A percentile compares a stretch with the other conserved stretches of the same genome.
Evolutionary conservation across 192 early-diverging fungal genomes (phyloP).

Genomic region (Rhizoclosmatium sp.): DNA sequence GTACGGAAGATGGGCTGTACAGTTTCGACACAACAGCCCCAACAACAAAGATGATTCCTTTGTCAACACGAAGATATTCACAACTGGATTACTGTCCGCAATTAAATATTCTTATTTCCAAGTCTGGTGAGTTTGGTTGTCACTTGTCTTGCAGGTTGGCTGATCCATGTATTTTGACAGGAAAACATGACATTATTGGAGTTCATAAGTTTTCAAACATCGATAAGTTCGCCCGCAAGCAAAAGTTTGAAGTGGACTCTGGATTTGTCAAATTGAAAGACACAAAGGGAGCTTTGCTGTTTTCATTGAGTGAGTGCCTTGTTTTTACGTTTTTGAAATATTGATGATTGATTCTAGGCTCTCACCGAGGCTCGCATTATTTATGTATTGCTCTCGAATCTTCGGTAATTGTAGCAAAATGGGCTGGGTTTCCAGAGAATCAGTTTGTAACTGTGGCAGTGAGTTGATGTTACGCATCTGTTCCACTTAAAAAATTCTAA

Average conservation of each 20-base stretch:
- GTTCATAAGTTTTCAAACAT: slow-evolving; percentile 52
- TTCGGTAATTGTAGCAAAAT: slow-evolving; percentile 53
- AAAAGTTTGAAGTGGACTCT: slow-evolving; percentile 65
- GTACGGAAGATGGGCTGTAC: slow-evolving; percentile 65
- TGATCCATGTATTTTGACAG: slow-evolving; percentile 20
- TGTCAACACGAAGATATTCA: slow-evolving; percentile 58
- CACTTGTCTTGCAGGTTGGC: background rate
- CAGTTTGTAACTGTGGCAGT: slow-evolving; percentile 65
- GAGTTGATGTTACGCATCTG: background rate
- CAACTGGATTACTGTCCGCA: slow-evolving; percentile 59
- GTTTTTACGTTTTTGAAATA: background rate
- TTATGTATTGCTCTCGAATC: slow-evolving; percentile 54
- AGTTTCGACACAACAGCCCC: slow-evolving; percentile 55
- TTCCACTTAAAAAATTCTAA: too few relatives aligned
- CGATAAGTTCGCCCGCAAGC: slow-evolving; percentile 46
- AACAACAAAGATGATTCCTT: slow-evolving; percentile 50
- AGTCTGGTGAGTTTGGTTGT: slow-evolving; percentile 44
- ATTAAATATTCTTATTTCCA: slow-evolving; percentile 58
- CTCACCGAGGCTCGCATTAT: slow-evolving; percentile 44
- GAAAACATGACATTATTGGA: slow-evolving; percentile 60
- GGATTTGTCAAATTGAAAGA: slow-evolving; percentile 61
- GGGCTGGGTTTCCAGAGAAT: slow-evolving; percentile 65
- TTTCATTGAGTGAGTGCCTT: slow-evolving; percentile 44
- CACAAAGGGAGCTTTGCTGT: slow-evolving; percentile 58
- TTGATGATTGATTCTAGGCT: slow-evolving; percentile 28